These are phyloP conservation scores for Shiraia bambusicola DNA, from an alignment of 2,329 filamentous ascomycete species.

Conservation along the genomic window DNA sequence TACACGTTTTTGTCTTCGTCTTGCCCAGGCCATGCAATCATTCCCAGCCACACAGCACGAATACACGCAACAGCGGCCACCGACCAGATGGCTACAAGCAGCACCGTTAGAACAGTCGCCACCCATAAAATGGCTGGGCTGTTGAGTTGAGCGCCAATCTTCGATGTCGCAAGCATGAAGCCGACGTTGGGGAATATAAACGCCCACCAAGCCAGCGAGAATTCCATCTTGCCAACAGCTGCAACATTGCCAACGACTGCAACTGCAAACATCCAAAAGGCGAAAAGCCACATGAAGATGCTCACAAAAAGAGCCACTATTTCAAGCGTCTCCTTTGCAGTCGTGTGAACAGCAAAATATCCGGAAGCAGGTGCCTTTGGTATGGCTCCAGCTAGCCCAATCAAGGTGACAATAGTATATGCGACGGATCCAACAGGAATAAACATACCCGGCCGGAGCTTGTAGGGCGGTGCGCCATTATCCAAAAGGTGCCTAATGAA, in stretches of 20 bases:
- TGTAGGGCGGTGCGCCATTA: conserved; percentile 59
- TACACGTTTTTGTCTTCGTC: conserved; percentile 30
- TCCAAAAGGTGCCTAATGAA: conserved; percentile 68
- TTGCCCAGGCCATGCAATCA: conserved; percentile 57
- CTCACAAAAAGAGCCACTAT: conserved; percentile 47
- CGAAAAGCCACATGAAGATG: conserved; percentile 65
- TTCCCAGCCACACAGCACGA: conserved; percentile 51
- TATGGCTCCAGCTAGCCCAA: conserved; percentile 63
- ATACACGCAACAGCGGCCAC: conserved; percentile 53
- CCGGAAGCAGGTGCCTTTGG: conserved; percentile 39
- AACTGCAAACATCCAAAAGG: conserved; percentile 55
- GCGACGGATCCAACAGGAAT: conserved; percentile 71
- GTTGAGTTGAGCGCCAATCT: conserved; percentile 35
- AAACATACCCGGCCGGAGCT: conserved; percentile 67
- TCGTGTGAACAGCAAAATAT: conserved; percentile 25
- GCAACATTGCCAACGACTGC: conserved; percentile 31
- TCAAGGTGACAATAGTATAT: conserved; percentile 69
- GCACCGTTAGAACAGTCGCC: conserved; percentile 51
- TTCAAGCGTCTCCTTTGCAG: conserved; percentile 36
- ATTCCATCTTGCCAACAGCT: conserved; percentile 43
- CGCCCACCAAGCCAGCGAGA: conserved; percentile 62
- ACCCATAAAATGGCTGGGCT: conserved; percentile 41
- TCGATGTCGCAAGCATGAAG: conserved; percentile 40
- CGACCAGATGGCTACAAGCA: conserved; percentile 54
- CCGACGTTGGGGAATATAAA: conserved; percentile 50